phyloP scores from a whole-genome alignment of 2,329 filamentous ascomycete genomes.

The Sporothrix schenckii region DNA sequence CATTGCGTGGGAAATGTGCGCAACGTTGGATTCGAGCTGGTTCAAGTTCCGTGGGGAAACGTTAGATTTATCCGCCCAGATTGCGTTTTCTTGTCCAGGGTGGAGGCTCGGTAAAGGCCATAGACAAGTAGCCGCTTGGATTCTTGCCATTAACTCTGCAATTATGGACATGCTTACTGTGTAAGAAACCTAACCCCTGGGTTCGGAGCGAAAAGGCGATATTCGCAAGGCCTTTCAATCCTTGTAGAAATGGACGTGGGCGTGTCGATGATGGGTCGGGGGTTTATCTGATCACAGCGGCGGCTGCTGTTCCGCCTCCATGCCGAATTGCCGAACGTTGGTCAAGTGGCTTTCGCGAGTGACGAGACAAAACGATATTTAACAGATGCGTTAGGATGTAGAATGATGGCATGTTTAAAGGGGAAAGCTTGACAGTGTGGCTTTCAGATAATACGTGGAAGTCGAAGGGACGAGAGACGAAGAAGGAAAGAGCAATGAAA shows the following conservation, averaged over 20 bases:
- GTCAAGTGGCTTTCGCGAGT: no score
- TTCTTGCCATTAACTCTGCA: neutral
- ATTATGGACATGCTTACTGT: neutral
- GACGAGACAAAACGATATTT: no score
- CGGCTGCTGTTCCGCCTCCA: neutral
- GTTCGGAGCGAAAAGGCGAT: neutral
- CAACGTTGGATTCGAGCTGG: neutral
- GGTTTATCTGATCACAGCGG: neutral
- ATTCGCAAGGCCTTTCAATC: neutral
- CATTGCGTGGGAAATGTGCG: neutral
- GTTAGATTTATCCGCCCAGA: neutral
- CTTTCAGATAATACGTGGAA: neutral
- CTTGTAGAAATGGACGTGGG: neutral
- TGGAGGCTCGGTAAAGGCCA: neutral
- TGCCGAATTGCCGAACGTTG: neutral
- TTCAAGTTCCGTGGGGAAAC: neutral
- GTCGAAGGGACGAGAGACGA: neutral
- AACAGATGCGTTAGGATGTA: no score
- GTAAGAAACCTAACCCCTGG: neutral
- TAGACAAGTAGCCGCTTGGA: neutral
- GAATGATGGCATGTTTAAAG: neutral
- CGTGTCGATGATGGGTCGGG: neutral
- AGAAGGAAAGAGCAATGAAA: slow-evolving; percentile 1
- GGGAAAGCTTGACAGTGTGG: no score
- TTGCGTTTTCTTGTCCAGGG: neutral